These are phyloP conservation scores for Beauveria sp. DNA, from an alignment of 2,329 filamentous ascomycete genomes.

Conservation along the genomic window DNA sequence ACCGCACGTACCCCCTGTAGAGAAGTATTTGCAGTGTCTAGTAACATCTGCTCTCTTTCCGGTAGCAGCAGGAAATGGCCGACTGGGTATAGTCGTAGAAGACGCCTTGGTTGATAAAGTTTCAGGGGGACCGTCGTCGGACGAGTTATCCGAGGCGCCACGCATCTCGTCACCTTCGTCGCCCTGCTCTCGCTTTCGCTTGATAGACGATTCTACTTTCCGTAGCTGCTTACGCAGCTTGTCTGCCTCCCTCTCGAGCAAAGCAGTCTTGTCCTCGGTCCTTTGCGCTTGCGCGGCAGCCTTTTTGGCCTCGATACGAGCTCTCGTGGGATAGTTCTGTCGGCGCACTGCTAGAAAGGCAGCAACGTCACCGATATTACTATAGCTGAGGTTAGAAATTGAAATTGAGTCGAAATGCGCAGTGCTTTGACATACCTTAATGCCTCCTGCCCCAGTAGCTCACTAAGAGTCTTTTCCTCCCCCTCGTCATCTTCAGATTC, in stretches of 20 bases:
- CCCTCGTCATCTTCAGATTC: conserved; percentile 60
- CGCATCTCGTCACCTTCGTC: conserved; percentile 62
- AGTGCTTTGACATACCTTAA: conserved; percentile 34
- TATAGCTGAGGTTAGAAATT: too few species aligned
- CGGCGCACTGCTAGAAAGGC: conserved; percentile 76
- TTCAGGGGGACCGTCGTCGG: conserved; percentile 54
- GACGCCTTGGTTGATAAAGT: conserved; percentile 35
- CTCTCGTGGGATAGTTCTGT: conserved; percentile 72
- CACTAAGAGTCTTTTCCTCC: conserved; percentile 60
- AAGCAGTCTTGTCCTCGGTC: conserved; percentile 54
- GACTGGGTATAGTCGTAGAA: conserved; percentile 22
- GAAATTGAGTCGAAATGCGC: too few species aligned
- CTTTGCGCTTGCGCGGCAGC: conserved; percentile 36
- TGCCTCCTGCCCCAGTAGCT: conserved; percentile 47
- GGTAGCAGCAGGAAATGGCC: conserved; percentile 33
- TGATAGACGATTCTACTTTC: conserved; percentile 63
- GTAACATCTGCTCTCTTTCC: conserved; percentile 52
- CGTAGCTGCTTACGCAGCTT: conserved; percentile 57
- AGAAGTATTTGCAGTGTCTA: conserved; percentile 64
- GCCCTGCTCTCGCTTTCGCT: conserved; percentile 60
- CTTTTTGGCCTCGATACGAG: conserved; percentile 57
- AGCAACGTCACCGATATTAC: conserved; percentile 56
- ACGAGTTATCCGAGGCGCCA: conserved; percentile 42
- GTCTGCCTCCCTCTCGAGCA: conserved; percentile 51
- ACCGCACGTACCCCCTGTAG: conserved; percentile 59